Percentiles rank a stretch among this genome's conserved stretches.
These are phyloP conservation scores for Vitis hybrid DNA, from an alignment of 177 flowering plant genomes.

Conservation along the genomic window DNA sequence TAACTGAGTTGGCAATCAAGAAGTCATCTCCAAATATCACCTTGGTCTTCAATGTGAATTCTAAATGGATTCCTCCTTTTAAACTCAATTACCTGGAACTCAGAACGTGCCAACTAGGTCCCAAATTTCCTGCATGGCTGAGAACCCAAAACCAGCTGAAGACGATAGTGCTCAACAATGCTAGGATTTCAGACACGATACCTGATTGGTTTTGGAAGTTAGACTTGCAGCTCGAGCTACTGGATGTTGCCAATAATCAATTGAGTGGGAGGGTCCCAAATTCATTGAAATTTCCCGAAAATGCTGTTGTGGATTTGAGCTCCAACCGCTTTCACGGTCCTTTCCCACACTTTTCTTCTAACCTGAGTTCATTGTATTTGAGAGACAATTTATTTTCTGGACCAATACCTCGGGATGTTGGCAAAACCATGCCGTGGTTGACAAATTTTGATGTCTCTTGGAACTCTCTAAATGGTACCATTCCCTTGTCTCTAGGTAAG, in stretches of 20 bases:
- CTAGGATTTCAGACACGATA: no score
- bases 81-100: conserved; percentile 6
- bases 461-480: conserved; percentile 15
- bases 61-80: conserved; percentile 27
- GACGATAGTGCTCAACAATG: no score
- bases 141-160: conserved; percentile 14
- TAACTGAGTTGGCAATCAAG: conserved; percentile 1
- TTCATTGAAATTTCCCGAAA: no score
- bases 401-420: conserved; percentile 18
- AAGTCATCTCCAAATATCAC: not conserved
- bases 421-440: conserved; percentile 15
- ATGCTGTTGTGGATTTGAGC: no score
- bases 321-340: conserved; percentile 24
- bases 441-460: conserved; percentile 9
- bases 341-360: conserved; percentile 9
- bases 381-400: conserved; percentile 18
- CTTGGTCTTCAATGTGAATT: conserved; percentile 12
- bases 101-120: conserved; percentile 8
- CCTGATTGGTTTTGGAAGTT: no score
- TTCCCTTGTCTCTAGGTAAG: conserved; percentile 16
- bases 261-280: no score
- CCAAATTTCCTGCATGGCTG: conserved; percentile 24
- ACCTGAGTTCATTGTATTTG: conserved; percentile 1
- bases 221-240: no score
- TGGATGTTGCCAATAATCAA: no score